Conservation (phyloP, 495 filamentous ascomycete species). For the Echria macrotheca region DNA sequence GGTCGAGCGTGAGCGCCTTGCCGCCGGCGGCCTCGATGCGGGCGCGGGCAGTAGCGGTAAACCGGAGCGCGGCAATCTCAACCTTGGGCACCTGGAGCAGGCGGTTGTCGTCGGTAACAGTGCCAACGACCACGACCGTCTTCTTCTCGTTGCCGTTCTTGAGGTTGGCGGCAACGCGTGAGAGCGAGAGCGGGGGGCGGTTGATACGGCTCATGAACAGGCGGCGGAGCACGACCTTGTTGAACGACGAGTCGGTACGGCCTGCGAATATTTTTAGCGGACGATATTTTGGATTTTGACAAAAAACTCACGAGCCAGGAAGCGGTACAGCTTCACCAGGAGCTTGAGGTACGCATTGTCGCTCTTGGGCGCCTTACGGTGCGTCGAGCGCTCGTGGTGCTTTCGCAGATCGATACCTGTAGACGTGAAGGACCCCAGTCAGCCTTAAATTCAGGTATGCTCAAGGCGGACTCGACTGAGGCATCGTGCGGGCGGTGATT, state of each 20-base stretch:
- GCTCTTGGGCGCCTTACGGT: conserved; percentile 93
- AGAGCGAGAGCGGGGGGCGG: conserved; percentile 90
- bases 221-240: conserved; percentile 91
- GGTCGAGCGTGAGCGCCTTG: conserved; percentile 89
- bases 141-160: conserved; percentile 70
- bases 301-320: conserved; percentile 80
- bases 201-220: conserved; percentile 97
- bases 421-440: conserved; percentile 39
- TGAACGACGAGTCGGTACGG: conserved; percentile 94
- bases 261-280: too few species aligned
- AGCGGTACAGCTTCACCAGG: conserved; percentile 97
- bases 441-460: conserved; percentile 51
- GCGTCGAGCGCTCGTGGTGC: conserved; percentile 81
- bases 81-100: conserved; percentile 85
- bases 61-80: conserved; percentile 83
- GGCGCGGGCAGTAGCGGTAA: conserved; percentile 92
- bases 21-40: conserved; percentile 89
- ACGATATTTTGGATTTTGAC: too few species aligned
- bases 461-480: conserved; percentile 26
- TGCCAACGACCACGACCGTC: conserved; percentile 87
- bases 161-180: conserved; percentile 71
- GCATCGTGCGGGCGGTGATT: too few species aligned
- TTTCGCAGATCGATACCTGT: conserved; percentile 66
- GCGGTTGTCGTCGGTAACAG: conserved; percentile 95
- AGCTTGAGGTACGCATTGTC: conserved; percentile 98